Base-by-base conservation (phyloP, 192 early-diverging fungal species). In the Backusella mclennaniae region DNA sequence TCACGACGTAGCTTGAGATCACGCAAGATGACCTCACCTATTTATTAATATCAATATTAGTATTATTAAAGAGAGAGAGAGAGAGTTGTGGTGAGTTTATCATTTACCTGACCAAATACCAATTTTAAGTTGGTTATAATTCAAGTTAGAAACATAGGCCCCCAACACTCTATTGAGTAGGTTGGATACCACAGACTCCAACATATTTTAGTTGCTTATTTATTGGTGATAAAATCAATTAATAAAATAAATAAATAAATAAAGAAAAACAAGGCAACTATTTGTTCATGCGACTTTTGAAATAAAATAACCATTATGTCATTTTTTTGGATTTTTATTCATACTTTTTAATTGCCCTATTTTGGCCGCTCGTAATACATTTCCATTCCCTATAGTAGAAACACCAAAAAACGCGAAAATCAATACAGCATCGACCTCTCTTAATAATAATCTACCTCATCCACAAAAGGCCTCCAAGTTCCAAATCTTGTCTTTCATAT, bases 1-100 rank as follows among this genome's bases (percentile, higher is more conserved):
- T 98, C 96, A 59, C 89, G 85, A 76, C 92, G 95, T 8, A 99
- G 86, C 36, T 89, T 87, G 33, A 99, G 87, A 83, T 99, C 96
- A 56, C 95, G 91, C 67, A 99, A 84, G 66, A 94, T 93, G n/a
- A 98, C 96, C 86, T 99, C 95, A 66, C 98, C 97, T 96, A 82
- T 39, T 15, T 44, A 26, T 31, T 29, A 29, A 7, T 69, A n/a
- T 52, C 41, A 38, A 0, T 75, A 38, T 14, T 74, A 26, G 35
- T 71, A 9, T 31, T 69, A n/a, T 1, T 21, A n/a, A 56, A 2
- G 33, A 33, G 33, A 33, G 31, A 21, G 21, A n/a, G n/a, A n/a
- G n/a, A 56, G 53, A 11, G 9, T 7, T 59, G 9, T 12, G 12
- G 21, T 26, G 1, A 63, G 23, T 26, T 63, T 63, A 63, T 49